Evolutionary conservation across 2,329 filamentous ascomycete genomes (phyloP), one percentile per base, ranked within the genome.

Genomic region (Epichloe baconii): DNA sequence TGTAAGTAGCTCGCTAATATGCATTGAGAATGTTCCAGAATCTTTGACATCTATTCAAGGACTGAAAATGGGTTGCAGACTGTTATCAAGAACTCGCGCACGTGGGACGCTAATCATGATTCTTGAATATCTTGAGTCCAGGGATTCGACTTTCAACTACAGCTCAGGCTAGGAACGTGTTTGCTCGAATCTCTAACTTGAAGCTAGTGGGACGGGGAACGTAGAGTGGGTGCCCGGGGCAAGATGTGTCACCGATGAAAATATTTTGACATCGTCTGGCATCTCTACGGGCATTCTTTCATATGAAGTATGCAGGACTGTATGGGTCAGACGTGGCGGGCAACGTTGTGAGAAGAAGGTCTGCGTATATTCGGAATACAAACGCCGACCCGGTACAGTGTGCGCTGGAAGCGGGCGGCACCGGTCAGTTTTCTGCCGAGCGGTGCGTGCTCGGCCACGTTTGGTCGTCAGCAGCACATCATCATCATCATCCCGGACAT

Each of bases 251-350:
- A 66, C 66, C 0, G 78, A 82, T 59, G 79, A 75, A 2, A 79
- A 82, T 50, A 67, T 82, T 2, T 84, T 80, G 79, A 80, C 76
- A 0, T 75, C 74, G 2, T 79, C 77, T 0, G 80, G 81, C 0
- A 73, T 84, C 5, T 74, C 73, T 48, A 64, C 66, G 1, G 67
- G 67, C 5, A 68, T 31, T 31, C 26, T 69, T 2, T 2, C 67
- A 69, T 50, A 67, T 26, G 23, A 26, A 6, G 6, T 26, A 26
- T 26, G 2, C 55, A 2, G 54, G 56, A 1, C 52, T 62, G 14
- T 83, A 74, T 62, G 79, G 80, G 0, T 68, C 73, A 43, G 71
- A 72, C 2, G 61, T 69, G 14, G 78, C 79, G 2, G 61, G 65
- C 23, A 58, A 58, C 1, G 63, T 82, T 34, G 76, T 78, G 2